Conservation (phyloP, 768 basidiomycete species). For the Leccinum obscurum region DNA sequence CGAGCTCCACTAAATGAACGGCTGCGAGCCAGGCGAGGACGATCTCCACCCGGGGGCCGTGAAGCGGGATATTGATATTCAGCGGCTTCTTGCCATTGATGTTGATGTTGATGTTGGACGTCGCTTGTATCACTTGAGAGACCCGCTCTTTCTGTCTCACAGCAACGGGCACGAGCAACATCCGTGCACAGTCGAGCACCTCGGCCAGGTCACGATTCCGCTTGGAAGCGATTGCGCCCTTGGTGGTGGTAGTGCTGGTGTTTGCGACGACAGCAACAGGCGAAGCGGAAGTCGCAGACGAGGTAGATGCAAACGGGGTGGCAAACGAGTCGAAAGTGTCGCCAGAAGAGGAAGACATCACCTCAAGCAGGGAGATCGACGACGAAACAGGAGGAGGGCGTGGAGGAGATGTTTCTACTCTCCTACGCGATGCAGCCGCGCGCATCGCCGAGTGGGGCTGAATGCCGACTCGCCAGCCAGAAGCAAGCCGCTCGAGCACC, state of each 20-base stretch:
- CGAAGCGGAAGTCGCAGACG: conserved; percentile 9
- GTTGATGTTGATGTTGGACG: conserved; percentile 2
- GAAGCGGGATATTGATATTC: conserved; percentile 78
- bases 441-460: conserved; percentile 53
- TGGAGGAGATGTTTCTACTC: conserved; percentile 35
- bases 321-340: conserved; percentile 19
- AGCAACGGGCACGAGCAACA: conserved; percentile 70
- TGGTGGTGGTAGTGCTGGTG: neutral
- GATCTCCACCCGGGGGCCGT: conserved; percentile 84
- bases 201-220: conserved; percentile 44
- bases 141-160: conserved; percentile 61
- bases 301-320: conserved; percentile 23
- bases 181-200: conserved; percentile 66
- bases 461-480: conserved; percentile 70
- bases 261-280: neutral
- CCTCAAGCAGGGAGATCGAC: conserved; percentile 22
- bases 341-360: conserved; percentile 27
- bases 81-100: conserved; percentile 53
- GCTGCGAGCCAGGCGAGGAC: conserved; percentile 84
- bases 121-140: conserved; percentile 52
- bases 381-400: conserved; percentile 21
- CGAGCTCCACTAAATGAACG: conserved; percentile 75
- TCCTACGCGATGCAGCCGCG: conserved; percentile 25
- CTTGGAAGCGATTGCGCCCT: neutral
- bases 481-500: conserved; percentile 75